phyloP scores from a whole-genome alignment of 305 asterid genomes.

The Fraxinus sp. region DNA sequence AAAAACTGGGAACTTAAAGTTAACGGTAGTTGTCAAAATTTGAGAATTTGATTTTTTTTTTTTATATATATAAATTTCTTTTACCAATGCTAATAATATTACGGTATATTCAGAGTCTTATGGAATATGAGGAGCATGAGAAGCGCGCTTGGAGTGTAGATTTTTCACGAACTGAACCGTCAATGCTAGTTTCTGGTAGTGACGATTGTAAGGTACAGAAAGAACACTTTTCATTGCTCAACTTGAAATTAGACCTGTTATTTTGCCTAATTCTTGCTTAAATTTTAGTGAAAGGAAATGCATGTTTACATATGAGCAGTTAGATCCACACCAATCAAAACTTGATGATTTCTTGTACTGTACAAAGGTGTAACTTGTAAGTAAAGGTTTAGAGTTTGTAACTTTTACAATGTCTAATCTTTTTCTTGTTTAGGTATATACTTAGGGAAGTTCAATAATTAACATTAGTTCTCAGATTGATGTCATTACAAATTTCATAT shows the following conservation, averaged over 20 bases:
- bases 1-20: neutral
- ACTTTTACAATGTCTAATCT: neutral
- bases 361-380: neutral
- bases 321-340: neutral
- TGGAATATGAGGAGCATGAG: constrained; percentile 85
- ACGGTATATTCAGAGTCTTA: constrained; percentile 48
- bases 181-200: constrained; percentile 83
- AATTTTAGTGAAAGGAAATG: neutral
- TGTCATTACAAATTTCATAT: neutral
- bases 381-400: neutral
- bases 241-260: constrained; percentile 8
- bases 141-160: constrained; percentile 86
- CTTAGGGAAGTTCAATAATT: neutral
- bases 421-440: neutral
- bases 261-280: constrained; percentile 7
- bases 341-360: neutral
- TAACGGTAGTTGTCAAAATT: constrained; percentile 3
- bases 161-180: constrained; percentile 71
- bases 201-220: constrained; percentile 75
- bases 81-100: neutral
- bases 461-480: neutral
- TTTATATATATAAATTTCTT: neutral
- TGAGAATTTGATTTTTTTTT: neutral
- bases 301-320: neutral
- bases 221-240: constrained; percentile 17